Conservation (phyloP, 73 alveolate species). For the Paraurostyla sp. region DNA sequence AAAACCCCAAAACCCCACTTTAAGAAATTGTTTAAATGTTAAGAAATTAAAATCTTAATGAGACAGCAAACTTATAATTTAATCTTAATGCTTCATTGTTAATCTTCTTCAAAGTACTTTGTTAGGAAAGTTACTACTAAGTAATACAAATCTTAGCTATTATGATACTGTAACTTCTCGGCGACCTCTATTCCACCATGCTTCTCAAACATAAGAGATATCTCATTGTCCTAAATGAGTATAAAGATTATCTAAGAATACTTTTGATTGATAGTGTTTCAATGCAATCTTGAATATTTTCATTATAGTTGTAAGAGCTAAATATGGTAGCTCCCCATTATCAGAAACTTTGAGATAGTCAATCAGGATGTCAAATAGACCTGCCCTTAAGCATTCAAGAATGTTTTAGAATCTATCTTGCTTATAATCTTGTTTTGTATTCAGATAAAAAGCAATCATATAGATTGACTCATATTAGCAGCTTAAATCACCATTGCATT, state of each 20-base stretch:
- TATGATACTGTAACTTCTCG: not conserved
- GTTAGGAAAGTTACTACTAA: not conserved
- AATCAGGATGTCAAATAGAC: not conserved
- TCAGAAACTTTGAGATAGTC: not conserved
- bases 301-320: not conserved
- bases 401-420: not conserved
- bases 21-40: too few species aligned
- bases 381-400: not conserved
- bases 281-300: not conserved
- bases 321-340: not conserved
- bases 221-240: constrained; percentile 11
- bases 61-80: too few species aligned
- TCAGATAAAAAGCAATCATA: not conserved
- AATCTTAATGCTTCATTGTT: not conserved
- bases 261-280: constrained; percentile 4
- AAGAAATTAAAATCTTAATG: too few species aligned
- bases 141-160: not conserved
- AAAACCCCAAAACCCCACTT: too few species aligned
- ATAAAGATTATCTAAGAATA: not conserved
- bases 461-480: not conserved
- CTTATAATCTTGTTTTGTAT: too few species aligned
- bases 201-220: not conserved
- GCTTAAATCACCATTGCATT: not conserved
- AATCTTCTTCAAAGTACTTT: not conserved
- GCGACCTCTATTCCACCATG: not conserved